phyloP scores from a whole-genome alignment of 306 rosid genomes.

The Quercus alba region DNA sequence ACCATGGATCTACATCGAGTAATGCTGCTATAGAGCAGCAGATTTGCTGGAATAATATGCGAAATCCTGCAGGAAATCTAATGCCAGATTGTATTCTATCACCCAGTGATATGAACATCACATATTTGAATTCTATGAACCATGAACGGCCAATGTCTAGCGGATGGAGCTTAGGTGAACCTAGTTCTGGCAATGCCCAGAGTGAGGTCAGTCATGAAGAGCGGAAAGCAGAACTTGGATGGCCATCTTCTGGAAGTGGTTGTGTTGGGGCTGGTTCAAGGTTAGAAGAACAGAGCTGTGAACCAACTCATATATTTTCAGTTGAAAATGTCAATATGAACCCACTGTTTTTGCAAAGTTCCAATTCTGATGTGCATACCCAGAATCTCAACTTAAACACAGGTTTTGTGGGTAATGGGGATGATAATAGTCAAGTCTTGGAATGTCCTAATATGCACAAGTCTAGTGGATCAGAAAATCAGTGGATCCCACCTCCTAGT shows the following conservation, averaged over 20 bases:
- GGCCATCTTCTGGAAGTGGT: constrained; percentile 55
- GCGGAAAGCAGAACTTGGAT: constrained; percentile 69
- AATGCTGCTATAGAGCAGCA: constrained; percentile 58
- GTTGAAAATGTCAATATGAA: constrained; percentile 45
- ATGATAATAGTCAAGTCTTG: constrained; percentile 36
- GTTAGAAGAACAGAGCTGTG: constrained; percentile 48
- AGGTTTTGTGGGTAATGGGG: constrained; percentile 40
- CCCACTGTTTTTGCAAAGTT: constrained; percentile 44
- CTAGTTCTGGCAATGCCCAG: constrained; percentile 72
- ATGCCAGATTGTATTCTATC: constrained; percentile 56
- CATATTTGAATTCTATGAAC: constrained; percentile 51
- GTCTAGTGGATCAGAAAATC: constrained; percentile 55
- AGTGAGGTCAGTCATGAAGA: constrained; percentile 43
- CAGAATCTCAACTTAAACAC: constrained; percentile 69
- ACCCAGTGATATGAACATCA: constrained; percentile 51
- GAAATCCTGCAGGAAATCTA: constrained; percentile 57
- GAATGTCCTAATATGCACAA: constrained; percentile 53
- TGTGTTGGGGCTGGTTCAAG: constrained; percentile 50
- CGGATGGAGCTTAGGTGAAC: constrained; percentile 85
- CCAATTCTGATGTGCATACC: constrained; percentile 49
- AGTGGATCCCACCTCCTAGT: constrained; percentile 39
- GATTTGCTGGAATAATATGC: constrained; percentile 61
- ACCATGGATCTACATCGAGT: constrained; percentile 69
- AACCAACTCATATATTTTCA: constrained; percentile 48
- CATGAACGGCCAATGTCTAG: constrained; percentile 56